These are phyloP conservation scores for Marasmius tenuissimus DNA, from an alignment of 1,284 basidiomycete species.

Conservation along the genomic window DNA sequence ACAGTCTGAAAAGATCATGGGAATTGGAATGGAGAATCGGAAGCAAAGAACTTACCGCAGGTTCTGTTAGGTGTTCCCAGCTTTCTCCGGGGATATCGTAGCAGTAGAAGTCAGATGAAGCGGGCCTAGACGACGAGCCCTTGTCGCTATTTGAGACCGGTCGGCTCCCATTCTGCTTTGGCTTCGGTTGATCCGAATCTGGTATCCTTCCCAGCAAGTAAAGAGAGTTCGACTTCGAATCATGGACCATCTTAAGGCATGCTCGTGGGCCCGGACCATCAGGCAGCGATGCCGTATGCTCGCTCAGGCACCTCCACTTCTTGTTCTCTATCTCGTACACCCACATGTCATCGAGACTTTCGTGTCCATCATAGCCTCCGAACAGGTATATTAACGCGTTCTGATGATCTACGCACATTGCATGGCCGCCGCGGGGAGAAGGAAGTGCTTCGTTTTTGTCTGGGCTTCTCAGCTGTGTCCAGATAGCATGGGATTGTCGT, in stretches of 20 bases:
- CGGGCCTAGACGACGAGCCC: slow-evolving; percentile 1
- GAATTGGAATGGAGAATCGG: neutral
- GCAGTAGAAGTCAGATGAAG: slow-evolving; percentile 63
- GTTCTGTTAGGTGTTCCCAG: slow-evolving; percentile 33
- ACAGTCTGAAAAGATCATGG: neutral
- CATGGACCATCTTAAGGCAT: slow-evolving; percentile 85
- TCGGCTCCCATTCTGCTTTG: slow-evolving; percentile 13
- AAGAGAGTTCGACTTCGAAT: slow-evolving; percentile 66
- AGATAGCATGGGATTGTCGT: slow-evolving; percentile 55
- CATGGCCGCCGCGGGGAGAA: slow-evolving; percentile 71
- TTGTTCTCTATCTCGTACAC: slow-evolving; percentile 64
- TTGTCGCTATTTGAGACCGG: neutral
- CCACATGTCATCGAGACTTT: slow-evolving; percentile 81
- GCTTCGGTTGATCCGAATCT: slow-evolving; percentile 46
- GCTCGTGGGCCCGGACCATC: slow-evolving; percentile 73
- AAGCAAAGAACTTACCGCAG: slow-evolving; percentile 32
- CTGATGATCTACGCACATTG: slow-evolving; percentile 77
- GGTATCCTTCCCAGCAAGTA: slow-evolving; percentile 69
- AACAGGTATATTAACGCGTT: slow-evolving; percentile 72
- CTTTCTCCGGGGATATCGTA: slow-evolving; percentile 30
- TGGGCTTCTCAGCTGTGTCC: slow-evolving; percentile 58
- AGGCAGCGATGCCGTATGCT: slow-evolving; percentile 51
- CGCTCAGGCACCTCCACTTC: slow-evolving; percentile 64
- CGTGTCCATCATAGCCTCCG: slow-evolving; percentile 79
- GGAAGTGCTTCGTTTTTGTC: slow-evolving; percentile 61